Evolutionary conservation across 2,329 filamentous ascomycete genomes (phyloP), one percentile per base, ranked within the genome.

Genomic region (Microdochium nivale): DNA sequence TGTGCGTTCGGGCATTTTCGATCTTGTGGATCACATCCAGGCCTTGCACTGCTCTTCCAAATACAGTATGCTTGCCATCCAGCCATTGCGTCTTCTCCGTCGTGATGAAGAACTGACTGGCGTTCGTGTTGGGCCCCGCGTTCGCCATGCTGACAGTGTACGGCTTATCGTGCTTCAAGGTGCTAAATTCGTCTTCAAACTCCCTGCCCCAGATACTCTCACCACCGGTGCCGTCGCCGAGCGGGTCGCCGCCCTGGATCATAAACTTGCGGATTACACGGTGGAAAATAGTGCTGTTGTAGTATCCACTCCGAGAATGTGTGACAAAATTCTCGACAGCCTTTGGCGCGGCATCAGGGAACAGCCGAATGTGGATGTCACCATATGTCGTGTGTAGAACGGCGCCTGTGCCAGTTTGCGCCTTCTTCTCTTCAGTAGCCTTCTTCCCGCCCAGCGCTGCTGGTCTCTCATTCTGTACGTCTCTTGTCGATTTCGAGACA

Each of bases 141-240:
- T 99, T 99, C 13, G 94, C 94, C 94, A 99, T 99, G 66, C 88
- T 95, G 53, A 97, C 77, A 0, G 91, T 97, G 67, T 96, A 99
- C 2, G 94, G 87, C 71, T 94, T 95, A 72, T 99, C 94, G 64
- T 99, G 94, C 67, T 87, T 89, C 55, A 99, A 71, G 19, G 83
- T 87, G 60, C 88, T 90, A 60, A 99, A 96, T 67, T 99, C 94
- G 64, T 99, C 94, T 62, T 87, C 88, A 61, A 96, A 96, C 59
- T 94, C 87, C 43, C 77, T 83, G n/a, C 89, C 89, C 90, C 90
- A 96, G 61, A 96, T 95, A 58, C 85, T 90, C 67, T 95, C 89
- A 35, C 90, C 90, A 46, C 90, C 90, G 0, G 90, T 95, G 3
- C 90, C 90, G 62, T 96, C 90, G 10, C 90, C 90, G 1, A 94